Percentiles rank a stretch among this genome's conserved stretches.
Evolutionary conservation across 768 basidiomycete genomes (phyloP).

Genomic region (Vararia minispora): DNA sequence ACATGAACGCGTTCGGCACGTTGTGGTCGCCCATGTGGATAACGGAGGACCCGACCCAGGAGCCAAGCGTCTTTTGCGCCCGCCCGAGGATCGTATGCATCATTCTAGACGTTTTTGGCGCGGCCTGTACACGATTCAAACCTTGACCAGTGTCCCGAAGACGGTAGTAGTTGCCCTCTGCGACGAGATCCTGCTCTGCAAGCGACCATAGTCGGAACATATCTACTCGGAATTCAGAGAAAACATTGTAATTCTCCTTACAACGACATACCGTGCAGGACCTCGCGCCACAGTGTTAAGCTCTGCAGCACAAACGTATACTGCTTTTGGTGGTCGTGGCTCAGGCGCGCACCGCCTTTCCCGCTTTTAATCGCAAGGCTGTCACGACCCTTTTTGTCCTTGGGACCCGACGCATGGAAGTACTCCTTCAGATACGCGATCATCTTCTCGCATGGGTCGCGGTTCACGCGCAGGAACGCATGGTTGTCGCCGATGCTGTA

Average conservation of each 20-base stretch:
- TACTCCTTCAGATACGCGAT: slow-evolving; percentile 63
- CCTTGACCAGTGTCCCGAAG: slow-evolving; percentile 85
- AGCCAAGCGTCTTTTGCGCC: slow-evolving; percentile 70
- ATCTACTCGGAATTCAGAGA: slow-evolving; percentile 30
- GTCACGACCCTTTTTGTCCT: slow-evolving; percentile 37
- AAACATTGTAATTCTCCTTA: neutral
- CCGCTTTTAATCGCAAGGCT: slow-evolving; percentile 77
- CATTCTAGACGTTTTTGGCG: slow-evolving; percentile 83
- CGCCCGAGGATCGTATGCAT: slow-evolving; percentile 83
- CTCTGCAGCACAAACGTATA: slow-evolving; percentile 82
- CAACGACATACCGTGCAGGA: slow-evolving; percentile 53
- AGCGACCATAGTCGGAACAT: slow-evolving; percentile 85
- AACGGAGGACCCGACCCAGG: slow-evolving; percentile 79
- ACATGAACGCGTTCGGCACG: slow-evolving; percentile 76
- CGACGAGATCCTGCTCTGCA: slow-evolving; percentile 73
- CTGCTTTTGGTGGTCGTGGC: slow-evolving; percentile 78
- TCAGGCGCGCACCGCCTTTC: slow-evolving; percentile 66
- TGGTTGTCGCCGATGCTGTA: slow-evolving; percentile 89
- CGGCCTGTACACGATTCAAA: slow-evolving; percentile 79
- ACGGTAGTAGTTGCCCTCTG: slow-evolving; percentile 63
- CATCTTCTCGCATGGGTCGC: slow-evolving; percentile 83
- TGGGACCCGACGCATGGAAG: slow-evolving; percentile 65
- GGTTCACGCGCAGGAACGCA: slow-evolving; percentile 76
- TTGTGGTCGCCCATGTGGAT: slow-evolving; percentile 87
- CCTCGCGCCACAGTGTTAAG: slow-evolving; percentile 79